Evolutionary conservation across 768 basidiomycete genomes (phyloP).

Genomic region (Podaxis sp.): DNA sequence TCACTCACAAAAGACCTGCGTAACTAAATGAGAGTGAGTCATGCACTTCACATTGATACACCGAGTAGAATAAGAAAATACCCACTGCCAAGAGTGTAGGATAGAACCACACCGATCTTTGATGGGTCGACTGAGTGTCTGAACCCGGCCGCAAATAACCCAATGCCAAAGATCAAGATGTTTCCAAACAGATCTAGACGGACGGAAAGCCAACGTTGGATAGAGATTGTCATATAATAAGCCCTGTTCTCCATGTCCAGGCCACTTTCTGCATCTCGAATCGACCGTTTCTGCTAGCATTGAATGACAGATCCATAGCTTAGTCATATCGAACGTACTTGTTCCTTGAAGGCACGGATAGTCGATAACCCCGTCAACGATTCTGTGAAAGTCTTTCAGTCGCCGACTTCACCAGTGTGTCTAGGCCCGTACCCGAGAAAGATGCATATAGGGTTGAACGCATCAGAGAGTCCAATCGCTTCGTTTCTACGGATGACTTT

Average conservation of each 20-base stretch:
- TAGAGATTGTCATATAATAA: conserved; percentile 61
- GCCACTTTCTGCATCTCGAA: conserved; percentile 48
- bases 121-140: conserved; percentile 37
- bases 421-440: conserved; percentile 43
- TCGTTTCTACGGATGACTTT: conserved; percentile 60
- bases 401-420: not conserved
- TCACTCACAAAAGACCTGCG: conserved; percentile 42
- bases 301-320: not conserved
- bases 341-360: conserved; percentile 56
- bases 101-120: conserved; percentile 54
- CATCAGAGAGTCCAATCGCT: conserved; percentile 61
- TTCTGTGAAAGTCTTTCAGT: conserved; percentile 33
- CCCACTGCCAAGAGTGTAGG: conserved; percentile 48
- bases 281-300: conserved; percentile 39
- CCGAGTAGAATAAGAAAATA: conserved; percentile 7
- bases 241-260: conserved; percentile 61
- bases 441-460: conserved; percentile 58
- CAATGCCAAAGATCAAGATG: conserved; percentile 67
- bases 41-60: not conserved
- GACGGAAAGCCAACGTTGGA: conserved; percentile 64
- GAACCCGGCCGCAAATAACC: conserved; percentile 64
- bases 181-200: conserved; percentile 69
- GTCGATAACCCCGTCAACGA: conserved; percentile 63
- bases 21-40: conserved; percentile 29
- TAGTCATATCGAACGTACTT: conserved; percentile 31